Base-by-base conservation (phyloP, 495 filamentous ascomycete genomes). In the Annulohypoxylon moriforme region DNA sequence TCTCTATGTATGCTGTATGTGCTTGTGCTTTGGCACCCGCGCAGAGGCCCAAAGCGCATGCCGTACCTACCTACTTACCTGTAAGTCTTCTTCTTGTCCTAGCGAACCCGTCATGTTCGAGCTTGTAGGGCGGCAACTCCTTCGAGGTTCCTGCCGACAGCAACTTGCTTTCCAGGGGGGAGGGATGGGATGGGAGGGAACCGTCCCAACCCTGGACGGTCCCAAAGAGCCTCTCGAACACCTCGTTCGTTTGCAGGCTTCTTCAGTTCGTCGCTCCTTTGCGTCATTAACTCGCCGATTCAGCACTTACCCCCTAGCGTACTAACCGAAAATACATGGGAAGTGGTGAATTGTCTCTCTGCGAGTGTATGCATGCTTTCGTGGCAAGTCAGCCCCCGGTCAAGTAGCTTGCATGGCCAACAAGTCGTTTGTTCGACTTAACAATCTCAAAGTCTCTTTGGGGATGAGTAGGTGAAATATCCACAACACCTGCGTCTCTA, bases 311-410 rank as follows among this genome's bases (percentile, higher is more conserved):
- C 56, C 72, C 64, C 69, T 73, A 78, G 76, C 68, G 76, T 75
- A 62, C 65, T 74, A 76, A 68, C 72, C 75, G 64, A 63, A 72
- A 72, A 62, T 64, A 58, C 64, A 66, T 55, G 60, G 40, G n/a
- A 68, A 70, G 31, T 72, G 75, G 69, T 78, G 74, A 75, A 77
- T 73, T 77, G 76, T 78, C n/a, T 72, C 68, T 75, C 75, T 77
- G 76, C 75, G 71, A 68, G 66, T 69, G 71, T 74, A 81, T 84
- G 82, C 82, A 83, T 78, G 80, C 76, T 76, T 80, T 81, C 80
- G 80, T 83, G 80, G 79, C 77, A 72, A 69, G 68, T 66, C 69
- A 70, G 71, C 59, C 72, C 75, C 79, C 74, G 72, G 75, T 82
- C 78, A 72, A 78, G 44, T 53, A 29, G 27, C 50, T 78, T 64